Percentiles rank a stretch among this genome's conserved stretches.
Evolutionary conservation across 805 yeast genomes (phyloP).

Genomic region (Blastobotrys chiropterorum): DNA sequence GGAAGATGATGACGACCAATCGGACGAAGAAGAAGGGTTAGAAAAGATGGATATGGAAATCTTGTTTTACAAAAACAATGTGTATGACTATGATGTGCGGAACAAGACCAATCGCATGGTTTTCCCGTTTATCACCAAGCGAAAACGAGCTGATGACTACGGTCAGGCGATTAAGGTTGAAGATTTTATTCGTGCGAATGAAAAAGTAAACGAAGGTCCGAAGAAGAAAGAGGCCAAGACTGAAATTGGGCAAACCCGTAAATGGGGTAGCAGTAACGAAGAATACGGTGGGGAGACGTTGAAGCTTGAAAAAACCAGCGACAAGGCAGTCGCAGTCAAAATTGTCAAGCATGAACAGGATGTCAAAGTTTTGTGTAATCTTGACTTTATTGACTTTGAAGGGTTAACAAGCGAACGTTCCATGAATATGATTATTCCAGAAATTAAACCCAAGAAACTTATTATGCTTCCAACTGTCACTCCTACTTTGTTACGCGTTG

Average conservation of each 20-base stretch:
- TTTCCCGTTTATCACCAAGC: constrained; percentile 63
- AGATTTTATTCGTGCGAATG: constrained; percentile 43
- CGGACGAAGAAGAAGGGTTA: constrained; percentile 26
- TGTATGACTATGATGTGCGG: constrained; percentile 52
- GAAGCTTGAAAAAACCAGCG: constrained; percentile 44
- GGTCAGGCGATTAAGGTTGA: constrained; percentile 69
- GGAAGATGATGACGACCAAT: constrained; percentile 21
- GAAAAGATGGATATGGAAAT: constrained; percentile 25
- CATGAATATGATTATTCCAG: constrained; percentile 65
- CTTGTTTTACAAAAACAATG: constrained; percentile 25
- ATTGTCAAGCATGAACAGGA: constrained; percentile 32
- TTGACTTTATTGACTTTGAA: constrained; percentile 72
- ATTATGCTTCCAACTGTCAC: constrained; percentile 41
- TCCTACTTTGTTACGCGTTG: not conserved
- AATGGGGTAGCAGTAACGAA: constrained; percentile 28
- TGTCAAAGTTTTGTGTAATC: constrained; percentile 58
- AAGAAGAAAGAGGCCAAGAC: not conserved
- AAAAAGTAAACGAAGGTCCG: constrained; percentile 2
- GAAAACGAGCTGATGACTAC: constrained; percentile 73
- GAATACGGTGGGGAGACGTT: constrained; percentile 35
- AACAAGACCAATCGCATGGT: constrained; percentile 43
- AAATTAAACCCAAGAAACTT: constrained; percentile 70
- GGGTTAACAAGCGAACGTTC: constrained; percentile 85
- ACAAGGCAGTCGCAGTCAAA: constrained; percentile 39
- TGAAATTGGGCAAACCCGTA: constrained; percentile 32